Evolutionary conservation across 371 early-diverging fungal species (phyloP), one percentile per base, ranked within the genome.

Genomic region (Batkoa obscura): DNA sequence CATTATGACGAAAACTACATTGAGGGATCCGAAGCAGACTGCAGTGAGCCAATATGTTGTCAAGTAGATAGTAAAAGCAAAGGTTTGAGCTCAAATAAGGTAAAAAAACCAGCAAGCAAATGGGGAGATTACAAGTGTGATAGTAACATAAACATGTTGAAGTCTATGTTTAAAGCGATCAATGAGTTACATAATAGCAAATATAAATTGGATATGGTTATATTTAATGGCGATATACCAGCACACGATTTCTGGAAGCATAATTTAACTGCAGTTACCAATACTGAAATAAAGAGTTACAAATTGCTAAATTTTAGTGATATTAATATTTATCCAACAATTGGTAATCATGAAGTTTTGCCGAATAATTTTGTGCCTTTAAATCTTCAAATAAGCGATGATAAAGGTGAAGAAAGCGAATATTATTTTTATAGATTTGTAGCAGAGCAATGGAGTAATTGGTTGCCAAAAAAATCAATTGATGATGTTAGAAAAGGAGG

Each of bases 201-300:
- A 31, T 6, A 13, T 17, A 4, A 9, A 45, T 62, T 67, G 30
- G 58, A 50, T 34, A 76, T 79, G 60, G 66, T 68, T 43, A 70
- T 79, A 13, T 56, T 79, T 50, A 75, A 76, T 2, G 80, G 80
- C 23, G 80, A 79, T 56, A 56, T 79, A 6, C 80, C 80, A 30
- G 76, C 80, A 4, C 80, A 79, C 31, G 75, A 79, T 56, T 67
- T 76, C 9, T 79, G 80, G 80, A 56, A 62, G 15, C 59, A 67
- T 53, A 59, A 58, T 41, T 54, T 56, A 41, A 57, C 56, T 1
- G 48, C 58, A 0, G 73, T 74, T 3, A 58, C 66, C 15, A 53
- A 64, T 5, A 67, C 67, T 17, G 70, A 74, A 53, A 64, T 65
- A 0, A 50, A 63, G 10, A 65, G 46, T 57, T 13, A 34, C 61